A percentile compares a stretch with the other conserved stretches of the same genome.
phyloP scores from a whole-genome alignment of 2,329 filamentous ascomycete species.

The Fonsecaea nubica region DNA sequence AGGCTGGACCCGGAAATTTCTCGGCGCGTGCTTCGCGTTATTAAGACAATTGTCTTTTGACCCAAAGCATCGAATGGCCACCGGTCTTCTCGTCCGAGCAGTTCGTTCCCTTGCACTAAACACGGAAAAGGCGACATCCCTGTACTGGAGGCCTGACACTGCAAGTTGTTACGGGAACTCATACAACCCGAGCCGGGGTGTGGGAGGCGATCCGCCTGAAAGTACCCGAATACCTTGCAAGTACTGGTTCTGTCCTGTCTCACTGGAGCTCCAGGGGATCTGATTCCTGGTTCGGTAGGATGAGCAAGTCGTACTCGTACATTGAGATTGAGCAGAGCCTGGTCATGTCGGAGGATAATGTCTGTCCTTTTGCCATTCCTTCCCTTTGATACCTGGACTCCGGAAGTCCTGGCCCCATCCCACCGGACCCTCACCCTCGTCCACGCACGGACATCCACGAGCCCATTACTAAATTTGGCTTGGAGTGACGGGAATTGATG shows the following conservation, averaged over 20 bases:
- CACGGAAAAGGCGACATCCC: background rate
- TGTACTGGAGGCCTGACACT: background rate
- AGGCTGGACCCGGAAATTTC: background rate
- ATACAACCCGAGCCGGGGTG: too few relatives aligned
- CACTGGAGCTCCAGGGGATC: background rate
- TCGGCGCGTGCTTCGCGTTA: background rate
- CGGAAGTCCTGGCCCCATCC: background rate
- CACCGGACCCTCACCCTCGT: background rate
- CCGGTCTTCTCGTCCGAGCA: background rate
- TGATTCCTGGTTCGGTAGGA: background rate
- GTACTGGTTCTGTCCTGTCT: background rate
- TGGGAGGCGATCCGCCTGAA: background rate
- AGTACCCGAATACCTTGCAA: too few relatives aligned
- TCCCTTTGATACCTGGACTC: background rate
- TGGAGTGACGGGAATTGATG: background rate
- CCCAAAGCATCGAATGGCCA: background rate
- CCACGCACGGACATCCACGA: conserved; percentile 1
- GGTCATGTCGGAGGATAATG: background rate
- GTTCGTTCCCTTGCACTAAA: too few relatives aligned
- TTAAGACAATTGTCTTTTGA: background rate
- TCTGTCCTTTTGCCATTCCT: background rate
- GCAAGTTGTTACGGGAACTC: background rate
- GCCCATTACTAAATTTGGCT: background rate
- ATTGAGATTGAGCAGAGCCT: background rate
- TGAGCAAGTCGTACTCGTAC: background rate